Base-by-base conservation (phyloP, 768 basidiomycete species). In the Boletus rubescentipes region DNA sequence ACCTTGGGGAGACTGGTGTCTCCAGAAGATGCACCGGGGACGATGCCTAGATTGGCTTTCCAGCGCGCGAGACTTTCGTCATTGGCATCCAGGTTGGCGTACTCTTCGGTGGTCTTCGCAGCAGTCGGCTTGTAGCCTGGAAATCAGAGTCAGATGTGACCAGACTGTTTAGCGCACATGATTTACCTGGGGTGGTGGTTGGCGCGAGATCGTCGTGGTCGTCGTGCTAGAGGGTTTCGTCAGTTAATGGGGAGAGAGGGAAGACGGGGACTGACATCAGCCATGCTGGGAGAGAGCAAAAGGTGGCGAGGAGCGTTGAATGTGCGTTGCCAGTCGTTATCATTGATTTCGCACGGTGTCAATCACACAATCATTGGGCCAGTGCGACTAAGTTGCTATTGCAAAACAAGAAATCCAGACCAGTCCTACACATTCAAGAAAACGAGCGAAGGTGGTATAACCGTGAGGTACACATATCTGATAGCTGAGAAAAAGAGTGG, bases 1-100 rank as follows among this genome's bases (percentile, higher is more conserved):
- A 88, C 92, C 82, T 91, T 91, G 46, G 89, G 89, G 14, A 82
- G 83, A 60, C 55, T 72, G 14, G 75, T 68, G 52, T 75, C 65
- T 18, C 67, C 73, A 14, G 45, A 29, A 5, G 67, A 26, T 18
- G 68, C 76, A 29, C 81, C 85, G 32, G 83, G 79, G 47, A 81
- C 79, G 55, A 98, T 85, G 49, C 96, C 96, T 26, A 98, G 79
- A 49, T 87, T 93, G 36, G 91, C 92, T 71, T 98, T 98, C 96
- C 96, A 98, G 59, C 93, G 86, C 31, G 88, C 86, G 63, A 98
- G 80, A 70, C 91, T 93, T 73, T 97, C 95, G 69, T 98, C 95
- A 57, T 89, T 79, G 30, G 88, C 86, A 73, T 97, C 95, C 40
- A 96, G 82, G 36, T 85, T 73, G 23, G 91, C 88, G 41, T 92